Evolutionary conservation across 371 early-diverging fungal genomes (phyloP).

Genomic region (Haplosporangium sp.): DNA sequence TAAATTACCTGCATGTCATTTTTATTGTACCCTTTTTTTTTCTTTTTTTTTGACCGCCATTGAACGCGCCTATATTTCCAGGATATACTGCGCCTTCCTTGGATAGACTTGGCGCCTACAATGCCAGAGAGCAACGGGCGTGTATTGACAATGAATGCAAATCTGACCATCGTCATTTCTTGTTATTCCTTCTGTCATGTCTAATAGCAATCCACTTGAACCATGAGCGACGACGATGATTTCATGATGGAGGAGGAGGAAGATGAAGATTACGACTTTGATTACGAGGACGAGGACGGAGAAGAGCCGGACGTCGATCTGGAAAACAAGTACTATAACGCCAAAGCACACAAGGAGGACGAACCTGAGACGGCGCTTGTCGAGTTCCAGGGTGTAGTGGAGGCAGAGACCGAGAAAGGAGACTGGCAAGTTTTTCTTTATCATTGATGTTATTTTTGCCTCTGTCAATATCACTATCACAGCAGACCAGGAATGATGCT

Average conservation of each 20-base stretch:
- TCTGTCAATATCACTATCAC: neutral
- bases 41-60: too few species aligned
- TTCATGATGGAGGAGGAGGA: slow-evolving; percentile 64
- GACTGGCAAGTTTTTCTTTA: slow-evolving; percentile 82
- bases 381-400: slow-evolving; percentile 86
- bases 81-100: too few species aligned
- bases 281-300: slow-evolving; percentile 91
- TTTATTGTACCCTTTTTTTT: too few species aligned
- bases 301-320: slow-evolving; percentile 88
- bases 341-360: slow-evolving; percentile 92
- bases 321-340: slow-evolving; percentile 96
- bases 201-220: neutral
- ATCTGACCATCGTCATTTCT: too few species aligned
- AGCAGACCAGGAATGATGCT: neutral
- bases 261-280: slow-evolving; percentile 86
- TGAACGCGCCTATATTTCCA: too few species aligned
- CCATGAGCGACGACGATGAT: slow-evolving; percentile 65
- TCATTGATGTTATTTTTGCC: neutral
- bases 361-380: slow-evolving; percentile 80
- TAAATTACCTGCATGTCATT: too few species aligned
- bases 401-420: slow-evolving; percentile 84
- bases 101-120: too few species aligned
- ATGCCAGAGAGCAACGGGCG: too few species aligned
- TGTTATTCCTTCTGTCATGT: neutral
- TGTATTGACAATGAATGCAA: too few species aligned